Percentiles rank a stretch among this genome's conserved stretches.
Conservation (phyloP, 1,284 basidiomycete genomes). For the Cutaneotrichosporon sp. region DNA sequence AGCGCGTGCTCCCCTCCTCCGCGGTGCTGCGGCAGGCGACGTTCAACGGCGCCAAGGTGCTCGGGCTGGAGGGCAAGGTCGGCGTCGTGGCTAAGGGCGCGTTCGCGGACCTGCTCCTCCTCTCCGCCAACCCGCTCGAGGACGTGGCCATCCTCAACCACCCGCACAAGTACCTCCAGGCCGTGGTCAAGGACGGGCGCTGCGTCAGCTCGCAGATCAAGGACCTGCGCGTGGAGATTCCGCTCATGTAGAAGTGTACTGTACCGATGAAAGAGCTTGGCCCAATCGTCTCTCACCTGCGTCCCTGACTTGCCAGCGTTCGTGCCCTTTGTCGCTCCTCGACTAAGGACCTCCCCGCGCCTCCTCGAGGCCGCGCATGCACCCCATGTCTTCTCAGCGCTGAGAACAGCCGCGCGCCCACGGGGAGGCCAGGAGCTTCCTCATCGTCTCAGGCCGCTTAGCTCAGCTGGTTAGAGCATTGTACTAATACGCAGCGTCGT, state of each 20-base stretch:
- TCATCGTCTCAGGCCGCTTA: background rate
- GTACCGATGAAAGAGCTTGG: background rate
- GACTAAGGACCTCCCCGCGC: too few species aligned
- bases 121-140: constrained; percentile 57
- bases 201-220: constrained; percentile 29
- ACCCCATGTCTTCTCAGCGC: too few species aligned
- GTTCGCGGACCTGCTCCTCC: constrained; percentile 57
- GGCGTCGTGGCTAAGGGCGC: constrained; percentile 53
- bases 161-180: constrained; percentile 47
- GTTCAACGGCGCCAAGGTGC: constrained; percentile 55
- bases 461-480: constrained; percentile 2
- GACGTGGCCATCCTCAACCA: constrained; percentile 57
- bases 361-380: too few species aligned
- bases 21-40: constrained; percentile 57
- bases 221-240: constrained; percentile 34
- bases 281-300: too few species aligned
- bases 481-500: background rate
- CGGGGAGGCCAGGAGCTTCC: background rate
- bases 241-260: constrained; percentile 8
- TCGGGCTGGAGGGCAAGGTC: constrained; percentile 50
- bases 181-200: constrained; percentile 37
- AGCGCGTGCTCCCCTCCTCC: constrained; percentile 50
- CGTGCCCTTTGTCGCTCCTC: too few species aligned
- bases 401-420: too few species aligned
- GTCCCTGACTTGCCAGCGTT: too few species aligned